Evolutionary conservation across 257 asterid genomes (phyloP), one percentile per base, ranked within the genome.

Genomic region (Plantago elongata): DNA sequence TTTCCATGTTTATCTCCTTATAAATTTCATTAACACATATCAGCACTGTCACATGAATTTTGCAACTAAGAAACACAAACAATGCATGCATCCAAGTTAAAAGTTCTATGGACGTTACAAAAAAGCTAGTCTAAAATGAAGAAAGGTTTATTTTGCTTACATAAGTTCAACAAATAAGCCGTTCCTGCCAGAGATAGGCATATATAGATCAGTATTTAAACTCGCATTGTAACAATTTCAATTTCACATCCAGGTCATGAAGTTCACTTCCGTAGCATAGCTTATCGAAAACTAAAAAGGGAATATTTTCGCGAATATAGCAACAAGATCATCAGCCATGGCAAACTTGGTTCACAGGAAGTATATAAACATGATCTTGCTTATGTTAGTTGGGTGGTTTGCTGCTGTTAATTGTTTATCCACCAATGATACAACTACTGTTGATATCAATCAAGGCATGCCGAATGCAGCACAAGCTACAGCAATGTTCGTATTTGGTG

Each of bases 401-500:
- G 16, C 50, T 17, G 9, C 30, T 15, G 58, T 11, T 59, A 13
- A 45, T 29, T 45, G 54, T 13, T 63, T 62, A 29, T 37, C 76
- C 43, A 4, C 4, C 12, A 2, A 11, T 47, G 11, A 6, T 17
- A 22, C 3, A 61, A 45, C 29, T 37, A 12, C 13, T 18, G 40
- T 29, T 50, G 6, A 14, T 18, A 9, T 37, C 12, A 40, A 34
- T 46, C 60, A 52, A 58, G 6, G 14, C 46, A 46, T 34, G 40
- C 40, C 40, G 40, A 34, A 5, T 2, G 69, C 70, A 12, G 54
- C 85, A 7, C 94, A 84, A 63, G 92, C 78, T 0, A 65, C 84
- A 0, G 95, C 97, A 7, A 38, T 92, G 70, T 92, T 78, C 50
- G 81, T 92, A 52, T 88, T 86, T 46, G 98, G 98, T 7, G 98